These are phyloP conservation scores for Exophiala calicioides DNA, from an alignment of 2,329 filamentous ascomycete species.

Conservation along the genomic window DNA sequence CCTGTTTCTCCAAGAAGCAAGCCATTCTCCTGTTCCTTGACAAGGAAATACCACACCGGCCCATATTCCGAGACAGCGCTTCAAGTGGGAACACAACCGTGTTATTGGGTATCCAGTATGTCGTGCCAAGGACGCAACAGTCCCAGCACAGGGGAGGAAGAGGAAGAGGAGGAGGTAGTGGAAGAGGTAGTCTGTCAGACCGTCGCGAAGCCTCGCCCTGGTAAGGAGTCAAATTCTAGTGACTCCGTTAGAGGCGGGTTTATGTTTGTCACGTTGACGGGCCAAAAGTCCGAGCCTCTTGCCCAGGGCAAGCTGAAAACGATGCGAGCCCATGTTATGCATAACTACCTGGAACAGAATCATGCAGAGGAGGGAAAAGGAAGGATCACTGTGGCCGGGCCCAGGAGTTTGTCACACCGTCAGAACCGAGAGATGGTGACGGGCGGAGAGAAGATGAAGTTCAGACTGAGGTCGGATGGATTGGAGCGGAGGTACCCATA, in stretches of 20 bases:
- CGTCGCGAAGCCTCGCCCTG: too few species aligned
- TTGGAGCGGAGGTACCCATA: constrained; percentile 8
- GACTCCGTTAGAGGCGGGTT: constrained; percentile 5
- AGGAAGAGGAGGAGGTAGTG: too few species aligned
- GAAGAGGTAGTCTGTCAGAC: too few species aligned
- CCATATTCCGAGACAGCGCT: too few species aligned
- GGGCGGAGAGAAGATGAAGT: constrained; percentile 20
- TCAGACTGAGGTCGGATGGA: constrained; percentile 11
- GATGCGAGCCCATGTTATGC: constrained; percentile 21
- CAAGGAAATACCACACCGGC: too few species aligned
- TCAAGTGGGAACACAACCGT: too few species aligned
- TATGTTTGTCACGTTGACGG: constrained; percentile 14
- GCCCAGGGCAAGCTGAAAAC: constrained; percentile 12
- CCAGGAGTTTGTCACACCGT: neutral
- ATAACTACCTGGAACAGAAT: constrained; percentile 19
- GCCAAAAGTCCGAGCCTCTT: constrained; percentile 2
- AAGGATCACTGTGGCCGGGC: neutral
- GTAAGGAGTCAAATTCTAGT: too few species aligned
- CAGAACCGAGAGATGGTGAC: neutral
- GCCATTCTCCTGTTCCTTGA: too few species aligned
- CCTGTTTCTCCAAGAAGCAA: too few species aligned
- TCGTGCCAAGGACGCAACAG: too few species aligned
- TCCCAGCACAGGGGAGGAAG: too few species aligned
- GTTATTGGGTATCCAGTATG: too few species aligned
- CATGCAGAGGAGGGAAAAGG: constrained; percentile 8